Evolutionary conservation across 257 asterid species (phyloP), one percentile per base, ranked within the genome.

Genomic region (Solanum peruvianum): DNA sequence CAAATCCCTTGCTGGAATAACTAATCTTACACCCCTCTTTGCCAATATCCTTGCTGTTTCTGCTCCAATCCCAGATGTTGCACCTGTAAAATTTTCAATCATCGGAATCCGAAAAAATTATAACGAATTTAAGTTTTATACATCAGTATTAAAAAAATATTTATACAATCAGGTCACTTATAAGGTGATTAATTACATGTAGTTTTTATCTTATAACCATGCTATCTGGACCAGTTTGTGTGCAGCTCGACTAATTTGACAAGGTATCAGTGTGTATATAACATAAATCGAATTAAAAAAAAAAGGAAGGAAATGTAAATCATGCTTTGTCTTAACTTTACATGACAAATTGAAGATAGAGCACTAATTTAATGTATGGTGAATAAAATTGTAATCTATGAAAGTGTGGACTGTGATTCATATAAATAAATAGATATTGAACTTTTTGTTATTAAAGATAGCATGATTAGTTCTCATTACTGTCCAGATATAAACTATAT

Each of bases 41-140:
- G 98, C 99, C 89, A 97, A 85, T 75, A 92, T 96, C 82, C 98
- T 75, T 2, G 99, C 99, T 89, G 99, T 95, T 91, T 97, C 99
- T 5, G 94, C 97, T 44, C 99, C 99, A n/a, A 95, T 97, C 20
- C 99, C 99, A 2, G 99, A 97, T 90, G 99, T 97, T 67, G 99
- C 99, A 15, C 99, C 99, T 92, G 76, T 12, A 27, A 81, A 7
- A 78, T 76, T 76, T 75, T 75, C 31, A 6, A n/a, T 73, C 52
- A 39, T 73, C 52, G 39, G 39, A 73, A 73, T 39, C 49, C 49
- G 8, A 73, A 37, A 41, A 39, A 39, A 73, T 73, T 35, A 27
- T 20, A 18, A 73, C 14, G 20, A 73, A 18, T 73, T 73, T 39
- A 21, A 20, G 56, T 39, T 23, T 7, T 75, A 1, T 39, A 4